phyloP scores from a whole-genome alignment of 805 yeast genomes.

The Nakazawaea holstii region DNA sequence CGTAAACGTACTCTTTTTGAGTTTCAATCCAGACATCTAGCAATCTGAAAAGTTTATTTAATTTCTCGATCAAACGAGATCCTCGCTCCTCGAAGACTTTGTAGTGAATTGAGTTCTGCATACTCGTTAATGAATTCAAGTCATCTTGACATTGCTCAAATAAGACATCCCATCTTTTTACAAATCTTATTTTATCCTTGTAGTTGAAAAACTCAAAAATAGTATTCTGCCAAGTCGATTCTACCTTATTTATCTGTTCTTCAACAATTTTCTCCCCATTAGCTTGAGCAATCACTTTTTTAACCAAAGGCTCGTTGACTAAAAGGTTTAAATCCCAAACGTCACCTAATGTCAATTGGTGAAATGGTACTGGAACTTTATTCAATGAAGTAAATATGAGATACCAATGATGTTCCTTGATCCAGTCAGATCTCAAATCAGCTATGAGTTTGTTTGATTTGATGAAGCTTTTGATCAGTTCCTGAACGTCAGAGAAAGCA shows the following conservation, averaged over 20 bases:
- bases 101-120: slow-evolving; percentile 65
- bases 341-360: slow-evolving; percentile 43
- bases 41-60: slow-evolving; percentile 45
- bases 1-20: slow-evolving; percentile 84
- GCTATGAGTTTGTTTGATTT: slow-evolving; percentile 32
- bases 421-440: slow-evolving; percentile 48
- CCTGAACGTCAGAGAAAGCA: slow-evolving; percentile 59
- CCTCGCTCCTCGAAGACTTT: slow-evolving; percentile 56
- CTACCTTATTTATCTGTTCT: slow-evolving; percentile 45
- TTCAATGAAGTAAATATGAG: slow-evolving; percentile 32
- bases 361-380: slow-evolving; percentile 10
- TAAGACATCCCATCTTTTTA: slow-evolving; percentile 63
- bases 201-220: slow-evolving; percentile 51
- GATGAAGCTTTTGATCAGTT: slow-evolving; percentile 33
- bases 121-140: slow-evolving; percentile 55
- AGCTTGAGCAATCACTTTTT: slow-evolving; percentile 53
- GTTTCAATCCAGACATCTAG: slow-evolving; percentile 75
- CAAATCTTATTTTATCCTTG: slow-evolving; percentile 45
- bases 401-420: slow-evolving; percentile 68
- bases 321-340: slow-evolving; percentile 54
- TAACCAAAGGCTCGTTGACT: slow-evolving; percentile 39
- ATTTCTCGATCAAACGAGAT: slow-evolving; percentile 44
- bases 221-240: slow-evolving; percentile 48
- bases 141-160: slow-evolving; percentile 58
- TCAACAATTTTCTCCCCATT: slow-evolving; percentile 67